These are phyloP conservation scores for Tilletia horrida DNA, from an alignment of 1,284 basidiomycete genomes.

Conservation along the genomic window DNA sequence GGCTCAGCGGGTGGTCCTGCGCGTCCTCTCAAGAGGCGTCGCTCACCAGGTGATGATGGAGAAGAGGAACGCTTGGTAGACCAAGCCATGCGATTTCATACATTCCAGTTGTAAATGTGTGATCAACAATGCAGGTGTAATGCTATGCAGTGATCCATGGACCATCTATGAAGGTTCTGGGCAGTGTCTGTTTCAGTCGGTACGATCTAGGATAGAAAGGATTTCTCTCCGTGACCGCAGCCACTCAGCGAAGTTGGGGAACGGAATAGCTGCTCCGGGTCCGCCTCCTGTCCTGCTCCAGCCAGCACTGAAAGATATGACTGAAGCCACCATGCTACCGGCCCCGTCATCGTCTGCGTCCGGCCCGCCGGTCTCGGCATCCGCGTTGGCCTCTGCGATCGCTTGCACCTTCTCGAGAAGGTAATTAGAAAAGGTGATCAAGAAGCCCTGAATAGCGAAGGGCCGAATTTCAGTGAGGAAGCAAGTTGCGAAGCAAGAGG, in stretches of 20 bases:
- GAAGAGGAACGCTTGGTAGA: constrained; percentile 5
- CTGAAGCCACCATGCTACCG: constrained; percentile 19
- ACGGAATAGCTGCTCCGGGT: constrained; percentile 23
- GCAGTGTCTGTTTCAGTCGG: constrained; percentile 38
- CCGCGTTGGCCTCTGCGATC: constrained; percentile 30
- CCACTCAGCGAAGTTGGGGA: constrained; percentile 50
- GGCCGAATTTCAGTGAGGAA: neutral
- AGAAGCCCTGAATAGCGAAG: constrained; percentile 61
- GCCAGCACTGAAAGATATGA: neutral
- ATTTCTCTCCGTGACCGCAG: constrained; percentile 49
- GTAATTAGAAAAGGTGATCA: constrained; percentile 95
- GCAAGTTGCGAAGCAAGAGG: neutral
- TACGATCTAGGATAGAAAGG: constrained; percentile 55
- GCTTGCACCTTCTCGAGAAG: constrained; percentile 69
- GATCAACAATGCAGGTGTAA: no score
- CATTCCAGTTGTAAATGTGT: no score
- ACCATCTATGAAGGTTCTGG: no score
- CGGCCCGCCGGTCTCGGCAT: constrained; percentile 19
- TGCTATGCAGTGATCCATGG: no score
- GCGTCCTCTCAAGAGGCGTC: neutral
- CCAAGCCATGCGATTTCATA: neutral
- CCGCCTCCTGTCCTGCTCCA: neutral
- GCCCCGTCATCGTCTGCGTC: neutral
- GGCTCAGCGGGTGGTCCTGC: neutral
- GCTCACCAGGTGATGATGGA: neutral